Conservation (phyloP, 805 yeast genomes). For the Candida coquimbonensis region DNA sequence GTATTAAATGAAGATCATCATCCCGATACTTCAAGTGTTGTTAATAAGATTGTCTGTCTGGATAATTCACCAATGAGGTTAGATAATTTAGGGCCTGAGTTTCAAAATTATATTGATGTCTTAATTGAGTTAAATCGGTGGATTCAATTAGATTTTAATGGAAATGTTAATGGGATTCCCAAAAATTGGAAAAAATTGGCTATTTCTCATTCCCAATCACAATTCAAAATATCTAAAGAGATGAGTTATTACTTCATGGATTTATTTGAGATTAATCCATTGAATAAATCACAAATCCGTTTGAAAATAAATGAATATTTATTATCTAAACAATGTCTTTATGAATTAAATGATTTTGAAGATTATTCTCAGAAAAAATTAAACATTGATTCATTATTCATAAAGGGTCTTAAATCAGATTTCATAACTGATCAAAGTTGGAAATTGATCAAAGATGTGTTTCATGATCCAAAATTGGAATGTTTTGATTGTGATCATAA, state of each 20-base stretch:
- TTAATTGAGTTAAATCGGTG: slow-evolving; percentile 7
- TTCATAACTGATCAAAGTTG: slow-evolving; percentile 31
- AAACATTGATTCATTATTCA: slow-evolving; percentile 27
- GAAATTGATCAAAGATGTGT: slow-evolving; percentile 2
- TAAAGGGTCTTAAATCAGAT: slow-evolving; percentile 36
- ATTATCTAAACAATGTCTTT: slow-evolving; percentile 8
- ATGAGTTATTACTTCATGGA: slow-evolving; percentile 14
- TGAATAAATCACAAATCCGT: slow-evolving; percentile 3
- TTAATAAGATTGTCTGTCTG: slow-evolving; percentile 37
- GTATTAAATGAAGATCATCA: slow-evolving; percentile 23
- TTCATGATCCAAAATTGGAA: not conserved
- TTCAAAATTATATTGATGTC: slow-evolving; percentile 10
- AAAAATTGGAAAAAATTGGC: slow-evolving; percentile 1
- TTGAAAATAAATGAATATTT: slow-evolving; percentile 23
- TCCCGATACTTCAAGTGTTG: slow-evolving; percentile 19
- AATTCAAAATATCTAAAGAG: slow-evolving; percentile 8
- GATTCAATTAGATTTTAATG: not conserved
- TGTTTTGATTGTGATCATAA: slow-evolving; percentile 5
- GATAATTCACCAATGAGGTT: slow-evolving; percentile 37
- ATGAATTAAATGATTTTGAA: slow-evolving; percentile 25
- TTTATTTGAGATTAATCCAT: slow-evolving; percentile 10
- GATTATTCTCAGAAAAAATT: not conserved
- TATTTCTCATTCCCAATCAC: not conserved
- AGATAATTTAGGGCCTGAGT: slow-evolving; percentile 26
- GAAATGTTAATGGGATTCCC: not conserved